Base-by-base conservation (phyloP, 2,329 filamentous ascomycete species). In the Colletotrichum eremochloae region DNA sequence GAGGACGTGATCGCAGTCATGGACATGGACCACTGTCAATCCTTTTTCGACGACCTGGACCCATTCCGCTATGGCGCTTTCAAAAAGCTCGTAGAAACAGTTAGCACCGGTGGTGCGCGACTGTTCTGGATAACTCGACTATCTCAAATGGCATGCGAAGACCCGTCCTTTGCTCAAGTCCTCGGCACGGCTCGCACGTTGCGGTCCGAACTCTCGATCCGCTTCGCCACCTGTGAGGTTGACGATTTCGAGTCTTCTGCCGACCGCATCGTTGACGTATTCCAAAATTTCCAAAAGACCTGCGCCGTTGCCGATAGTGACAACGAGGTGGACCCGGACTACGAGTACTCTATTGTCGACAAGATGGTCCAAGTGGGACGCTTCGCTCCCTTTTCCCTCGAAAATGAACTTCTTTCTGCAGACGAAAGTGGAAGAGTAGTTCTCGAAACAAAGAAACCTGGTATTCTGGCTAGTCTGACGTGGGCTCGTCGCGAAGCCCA, bases 61-160 rank as follows among this genome's bases (percentile, higher is more conserved):
- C 14, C 1, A 20, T 7, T 18, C 14, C 42, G 42, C 14, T 18
- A 46, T 46, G 12, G 5, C 6, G 42, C 42, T 15, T 46, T 46
- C 12, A 46, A 46, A 11, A 46, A 20, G 4, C 11, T 46, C 14
- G 15, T 46, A 5, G 18, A 20, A 20, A 20, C 42, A 15, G 42
- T 20, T 15, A 18, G 14, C 42, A 20, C 42, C 42, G 14, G 42
- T 20, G 42, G 42, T 18, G 14, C 67, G 24, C 64, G 72, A 0
- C 57, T 81, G n/a, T 71, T 81, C 14, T 82, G 81, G 81, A 52
- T 82, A 5, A 81, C 79, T 1, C 74, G 76, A 2, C 71, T 75
- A 0, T 71, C 66, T 3, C 78, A 81, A 33, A 71, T 78, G 1
- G 40, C 64, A 0, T 80, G 77, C 60, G 4, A 46, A 20, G 76